These are phyloP conservation scores for Fagopyrum homotropicum DNA, from an alignment of 148 eudicot species.

Conservation along the genomic window DNA sequence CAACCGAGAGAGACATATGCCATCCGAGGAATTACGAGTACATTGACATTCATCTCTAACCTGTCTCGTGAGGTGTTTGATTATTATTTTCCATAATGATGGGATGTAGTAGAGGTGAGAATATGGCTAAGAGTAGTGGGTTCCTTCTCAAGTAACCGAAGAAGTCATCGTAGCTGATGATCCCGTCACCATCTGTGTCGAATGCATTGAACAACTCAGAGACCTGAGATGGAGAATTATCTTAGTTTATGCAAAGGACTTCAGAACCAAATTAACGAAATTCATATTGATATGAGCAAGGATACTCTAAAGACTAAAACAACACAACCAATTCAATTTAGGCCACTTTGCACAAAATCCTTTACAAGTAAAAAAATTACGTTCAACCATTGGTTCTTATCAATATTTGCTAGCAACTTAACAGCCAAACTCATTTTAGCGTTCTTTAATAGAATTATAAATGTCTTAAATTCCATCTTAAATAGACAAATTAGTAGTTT, in stretches of 20 bases:
- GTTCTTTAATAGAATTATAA: too few relatives aligned
- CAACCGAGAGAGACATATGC: too few relatives aligned
- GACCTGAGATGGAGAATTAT: constrained; percentile 22
- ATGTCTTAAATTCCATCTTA: too few relatives aligned
- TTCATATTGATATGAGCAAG: neutral
- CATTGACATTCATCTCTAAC: neutral
- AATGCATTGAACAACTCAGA: constrained; percentile 42
- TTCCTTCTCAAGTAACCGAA: constrained; percentile 38
- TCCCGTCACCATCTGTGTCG: constrained; percentile 42
- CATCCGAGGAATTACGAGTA: too few relatives aligned
- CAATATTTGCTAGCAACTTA: too few relatives aligned
- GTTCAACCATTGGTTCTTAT: too few relatives aligned
- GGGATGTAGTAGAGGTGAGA: constrained; percentile 29
- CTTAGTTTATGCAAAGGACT: neutral
- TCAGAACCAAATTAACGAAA: neutral
- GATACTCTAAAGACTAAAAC: too few relatives aligned
- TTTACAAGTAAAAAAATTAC: too few relatives aligned
- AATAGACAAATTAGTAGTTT: too few relatives aligned
- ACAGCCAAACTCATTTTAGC: too few relatives aligned
- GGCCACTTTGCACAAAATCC: too few relatives aligned
- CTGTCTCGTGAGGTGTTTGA: neutral
- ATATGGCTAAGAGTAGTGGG: constrained; percentile 45
- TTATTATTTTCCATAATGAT: neutral
- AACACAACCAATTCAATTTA: too few relatives aligned
- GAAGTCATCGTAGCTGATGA: constrained; percentile 49